Evolutionary conservation across 495 filamentous ascomycete genomes (phyloP), one percentile per base, ranked within the genome.

Genomic region (Wilcoxina mikolae): DNA sequence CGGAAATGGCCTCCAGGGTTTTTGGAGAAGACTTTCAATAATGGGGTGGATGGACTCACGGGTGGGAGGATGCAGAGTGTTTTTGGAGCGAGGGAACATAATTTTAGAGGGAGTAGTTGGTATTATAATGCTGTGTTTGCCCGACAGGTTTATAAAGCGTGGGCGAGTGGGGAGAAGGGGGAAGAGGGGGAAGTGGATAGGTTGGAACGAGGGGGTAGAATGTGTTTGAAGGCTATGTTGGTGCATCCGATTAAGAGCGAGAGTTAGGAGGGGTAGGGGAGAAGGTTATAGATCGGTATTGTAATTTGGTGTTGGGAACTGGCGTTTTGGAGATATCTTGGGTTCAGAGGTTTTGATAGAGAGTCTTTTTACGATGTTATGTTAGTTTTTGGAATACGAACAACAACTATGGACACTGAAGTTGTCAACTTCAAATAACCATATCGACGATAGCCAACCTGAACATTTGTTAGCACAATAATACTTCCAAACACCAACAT

Each of bases 71-170:
- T 17, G 39, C 45, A 58, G 42, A 56, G 54, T 0, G 61, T 65
- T 15, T 65, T 60, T 56, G 62, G 62, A 3, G 55, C 48, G 28
- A 73, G 83, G 20, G 89, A 95, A 67, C 87, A 95, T 62, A 95
- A 95, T 64, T 84, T 95, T 67, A 68, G 70, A 38, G 89, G 91
- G 0, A 80, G 84, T 38, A 94, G 81, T 12, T 98, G 91, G 91
- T 95, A 90, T 68, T 95, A 95, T 66, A 85, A 94, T 61, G 84
- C 87, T 2, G 83, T 83, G 0, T 94, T 93, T 60, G 77, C 84
- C 22, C 76, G 76, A 4, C 87, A 87, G 59, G 63, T 96, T 62
- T 96, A 87, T 75, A 78, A 77, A 57, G 75, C 88, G 59, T 95
- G 90, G 90, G 79, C 61, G 2, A 23, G 10, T 3, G 81, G 93